Base-by-base conservation (phyloP, 768 basidiomycete species). In the Clavulina sp. region DNA sequence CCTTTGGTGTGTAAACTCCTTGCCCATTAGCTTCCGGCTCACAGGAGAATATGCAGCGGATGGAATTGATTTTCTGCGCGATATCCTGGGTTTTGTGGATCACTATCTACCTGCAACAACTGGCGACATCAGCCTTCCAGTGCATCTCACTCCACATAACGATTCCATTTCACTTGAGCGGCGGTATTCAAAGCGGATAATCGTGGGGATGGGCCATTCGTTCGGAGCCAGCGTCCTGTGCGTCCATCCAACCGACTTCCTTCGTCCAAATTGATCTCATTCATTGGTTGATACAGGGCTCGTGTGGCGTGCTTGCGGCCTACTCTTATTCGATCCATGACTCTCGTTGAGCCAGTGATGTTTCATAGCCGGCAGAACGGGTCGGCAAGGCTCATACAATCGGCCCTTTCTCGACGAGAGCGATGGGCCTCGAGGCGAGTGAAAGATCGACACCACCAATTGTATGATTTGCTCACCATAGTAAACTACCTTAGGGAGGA, bases 331-430 rank as follows among this genome's bases (percentile, higher is more conserved):
- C 69, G 76, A 29, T 74, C 75, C 0, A 65, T 93, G 33, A 65
- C 84, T 41, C 72, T 92, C 23, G 64, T 89, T 26, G 91, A 95
- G 61, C 86, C 91, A 0, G 75, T 92, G 60, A 75, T 84, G 33
- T 48, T 55, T 61, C 26, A 9, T 24, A 46, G n/a, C n/a, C n/a
- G n/a, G n/a, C n/a, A n/a, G n/a, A n/a, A n/a, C n/a, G n/a, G n/a
- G n/a, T n/a, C n/a, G n/a, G n/a, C n/a, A n/a, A n/a, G n/a, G n/a
- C n/a, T n/a, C n/a, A n/a, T n/a, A n/a, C n/a, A n/a, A n/a, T n/a
- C n/a, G n/a, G n/a, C n/a, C n/a, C n/a, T n/a, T n/a, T n/a, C n/a
- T n/a, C n/a, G n/a, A n/a, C n/a, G n/a, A n/a, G n/a, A n/a, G n/a
- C n/a, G n/a, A n/a, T n/a, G n/a, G n/a, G n/a, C n/a, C n/a, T n/a